Conservation (phyloP, 2,329 filamentous ascomycete genomes). For the Pseudogymnoascus destructans region DNA sequence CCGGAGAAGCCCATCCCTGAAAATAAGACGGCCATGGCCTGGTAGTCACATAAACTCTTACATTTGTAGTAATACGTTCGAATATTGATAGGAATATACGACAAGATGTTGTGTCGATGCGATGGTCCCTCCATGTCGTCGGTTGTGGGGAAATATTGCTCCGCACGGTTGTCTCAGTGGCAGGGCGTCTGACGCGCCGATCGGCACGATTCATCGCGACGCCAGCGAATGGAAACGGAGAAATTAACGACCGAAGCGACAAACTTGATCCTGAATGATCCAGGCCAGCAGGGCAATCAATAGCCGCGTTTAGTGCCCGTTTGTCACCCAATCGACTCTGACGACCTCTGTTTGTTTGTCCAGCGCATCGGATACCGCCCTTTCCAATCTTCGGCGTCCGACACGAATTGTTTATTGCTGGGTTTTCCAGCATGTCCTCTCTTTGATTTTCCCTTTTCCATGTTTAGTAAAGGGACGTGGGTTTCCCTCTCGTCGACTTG, state of each 20-base stretch:
- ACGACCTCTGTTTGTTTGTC: background rate
- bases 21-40: background rate
- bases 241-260: constrained; percentile 7
- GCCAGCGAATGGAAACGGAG: background rate
- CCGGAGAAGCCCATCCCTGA: background rate
- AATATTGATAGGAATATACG: background rate
- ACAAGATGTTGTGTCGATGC: too few relatives aligned
- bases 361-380: background rate
- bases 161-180: constrained; percentile 3
- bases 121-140: background rate
- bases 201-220: background rate
- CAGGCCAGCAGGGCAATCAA: constrained; percentile 6
- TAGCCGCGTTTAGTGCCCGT: constrained; percentile 7
- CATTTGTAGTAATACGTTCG: background rate
- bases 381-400: background rate
- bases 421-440: constrained; percentile 6
- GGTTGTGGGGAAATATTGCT: background rate
- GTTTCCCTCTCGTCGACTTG: background rate
- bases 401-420: constrained; percentile 1
- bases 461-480: background rate
- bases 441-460: background rate
- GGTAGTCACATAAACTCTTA: background rate
- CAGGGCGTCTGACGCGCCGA: background rate
- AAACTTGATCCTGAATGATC: background rate
- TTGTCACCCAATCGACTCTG: background rate